Conservation (phyloP, 306 rosid species). For the Aeschynomene evenia region DNA sequence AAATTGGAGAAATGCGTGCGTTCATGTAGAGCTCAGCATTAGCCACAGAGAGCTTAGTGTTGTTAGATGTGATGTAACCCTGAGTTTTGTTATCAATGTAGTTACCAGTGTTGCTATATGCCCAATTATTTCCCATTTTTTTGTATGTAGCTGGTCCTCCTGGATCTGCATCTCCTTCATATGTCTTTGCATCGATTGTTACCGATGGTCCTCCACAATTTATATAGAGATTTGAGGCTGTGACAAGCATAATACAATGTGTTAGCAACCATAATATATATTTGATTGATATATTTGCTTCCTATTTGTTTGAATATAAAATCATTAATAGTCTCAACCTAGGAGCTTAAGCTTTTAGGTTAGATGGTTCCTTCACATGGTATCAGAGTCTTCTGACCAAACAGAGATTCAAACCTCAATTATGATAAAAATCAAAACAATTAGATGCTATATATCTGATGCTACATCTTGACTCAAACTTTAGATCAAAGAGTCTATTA, state of each 20-base stretch:
- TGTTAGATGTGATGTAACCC: neutral
- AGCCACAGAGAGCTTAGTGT: conserved; percentile 24
- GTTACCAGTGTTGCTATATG: conserved; percentile 33
- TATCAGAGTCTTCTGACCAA: too few relatives aligned
- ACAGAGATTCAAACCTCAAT: too few relatives aligned
- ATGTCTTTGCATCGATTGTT: conserved; percentile 1
- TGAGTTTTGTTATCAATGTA: conserved; percentile 4
- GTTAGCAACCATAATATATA: neutral
- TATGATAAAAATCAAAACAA: too few relatives aligned
- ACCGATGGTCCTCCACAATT: neutral
- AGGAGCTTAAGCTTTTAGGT: too few relatives aligned
- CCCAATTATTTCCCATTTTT: conserved; percentile 30
- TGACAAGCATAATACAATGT: neutral
- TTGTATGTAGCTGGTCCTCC: conserved; percentile 39
- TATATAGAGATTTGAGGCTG: conserved; percentile 37
- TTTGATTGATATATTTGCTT: too few relatives aligned
- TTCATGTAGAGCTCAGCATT: conserved; percentile 46
- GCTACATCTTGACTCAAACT: too few relatives aligned
- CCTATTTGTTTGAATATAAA: too few relatives aligned
- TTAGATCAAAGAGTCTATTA: too few relatives aligned
- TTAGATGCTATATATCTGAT: too few relatives aligned
- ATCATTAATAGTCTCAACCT: too few relatives aligned
- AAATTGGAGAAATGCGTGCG: conserved; percentile 70
- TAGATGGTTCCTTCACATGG: too few relatives aligned
- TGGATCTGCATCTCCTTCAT: conserved; percentile 24